A percentile compares a stretch with the other conserved stretches of the same genome.
Conservation (phyloP, 1,284 basidiomycete genomes). For the Leccinum subatratum region DNA sequence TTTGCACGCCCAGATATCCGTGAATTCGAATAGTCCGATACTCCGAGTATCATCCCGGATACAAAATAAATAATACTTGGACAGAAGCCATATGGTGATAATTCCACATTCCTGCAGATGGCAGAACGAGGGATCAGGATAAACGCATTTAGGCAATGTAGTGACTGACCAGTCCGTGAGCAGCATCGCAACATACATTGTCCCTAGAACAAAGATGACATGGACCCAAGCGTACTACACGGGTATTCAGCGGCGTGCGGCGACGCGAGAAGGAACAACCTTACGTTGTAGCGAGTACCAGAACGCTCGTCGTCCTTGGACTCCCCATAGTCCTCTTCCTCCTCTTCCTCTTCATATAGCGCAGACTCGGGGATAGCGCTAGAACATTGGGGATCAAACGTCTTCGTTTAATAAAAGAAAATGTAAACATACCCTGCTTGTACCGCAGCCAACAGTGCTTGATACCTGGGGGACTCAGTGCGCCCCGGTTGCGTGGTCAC, state of each 20-base stretch:
- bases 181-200: conserved; percentile 99
- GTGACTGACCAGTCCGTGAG: conserved; percentile 89
- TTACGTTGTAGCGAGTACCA: conserved; percentile 51
- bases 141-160: conserved; percentile 6
- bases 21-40: background rate
- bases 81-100: background rate
- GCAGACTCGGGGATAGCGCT: conserved; percentile 92
- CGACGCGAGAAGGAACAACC: background rate
- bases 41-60: conserved; percentile 3
- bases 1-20: background rate
- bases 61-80: conserved; percentile 7
- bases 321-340: conserved; percentile 57
- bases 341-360: conserved; percentile 79
- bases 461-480: conserved; percentile 87
- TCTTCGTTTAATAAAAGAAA: background rate
- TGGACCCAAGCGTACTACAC: conserved; percentile 96
- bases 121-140: conserved; percentile 7
- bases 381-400: conserved; percentile 2
- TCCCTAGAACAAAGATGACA: conserved; percentile 90
- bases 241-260: conserved; percentile 8
- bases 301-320: conserved; percentile 87
- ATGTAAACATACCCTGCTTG: conserved; percentile 71
- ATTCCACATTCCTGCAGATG: conserved; percentile 60
- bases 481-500: conserved; percentile 83
- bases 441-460: conserved; percentile 91